Percentiles rank a stretch among this genome's conserved stretches.
These are phyloP conservation scores for Cutaneotrichosporon cutaneum DNA, from an alignment of 1,284 basidiomycete genomes.

Conservation along the genomic window DNA sequence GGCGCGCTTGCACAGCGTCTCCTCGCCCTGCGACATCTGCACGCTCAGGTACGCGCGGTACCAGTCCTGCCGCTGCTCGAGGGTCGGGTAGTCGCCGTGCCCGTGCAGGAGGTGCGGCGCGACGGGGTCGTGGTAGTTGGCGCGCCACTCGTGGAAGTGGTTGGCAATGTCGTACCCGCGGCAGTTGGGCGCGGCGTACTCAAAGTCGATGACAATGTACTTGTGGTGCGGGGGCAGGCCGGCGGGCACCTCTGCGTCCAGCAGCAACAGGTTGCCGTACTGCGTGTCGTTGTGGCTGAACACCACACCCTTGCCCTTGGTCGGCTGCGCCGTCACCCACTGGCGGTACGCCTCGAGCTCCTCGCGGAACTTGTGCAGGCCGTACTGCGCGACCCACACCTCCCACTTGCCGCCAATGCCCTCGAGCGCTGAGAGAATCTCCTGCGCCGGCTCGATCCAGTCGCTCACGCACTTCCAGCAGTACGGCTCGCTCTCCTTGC, in stretches of 20 bases:
- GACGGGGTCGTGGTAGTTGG: constrained; percentile 71
- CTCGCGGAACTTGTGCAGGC: constrained; percentile 40
- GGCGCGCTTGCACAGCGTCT: constrained; percentile 34
- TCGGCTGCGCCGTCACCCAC: constrained; percentile 41
- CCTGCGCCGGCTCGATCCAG: constrained; percentile 55
- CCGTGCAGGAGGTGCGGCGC: constrained; percentile 70
- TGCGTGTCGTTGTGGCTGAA: constrained; percentile 79
- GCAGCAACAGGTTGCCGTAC: constrained; percentile 82
- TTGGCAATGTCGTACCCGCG: constrained; percentile 91
- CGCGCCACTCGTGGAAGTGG: constrained; percentile 94
- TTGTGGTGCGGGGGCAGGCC: constrained; percentile 56
- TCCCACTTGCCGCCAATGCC: constrained; percentile 41
- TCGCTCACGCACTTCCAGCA: constrained; percentile 64
- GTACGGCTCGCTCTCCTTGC: constrained; percentile 58
- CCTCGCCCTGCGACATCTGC: constrained; percentile 38
- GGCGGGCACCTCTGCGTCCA: constrained; percentile 60
- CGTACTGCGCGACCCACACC: constrained; percentile 46
- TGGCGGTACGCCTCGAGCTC: constrained; percentile 48
- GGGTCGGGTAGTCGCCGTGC: constrained; percentile 68
- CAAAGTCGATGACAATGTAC: constrained; percentile 93
- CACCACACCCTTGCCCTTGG: constrained; percentile 46
- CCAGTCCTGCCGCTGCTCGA: constrained; percentile 73
- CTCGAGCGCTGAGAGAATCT: constrained; percentile 34
- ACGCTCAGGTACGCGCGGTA: constrained; percentile 72
- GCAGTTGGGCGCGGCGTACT: constrained; percentile 86